Evolutionary conservation across 805 yeast species (phyloP).

Genomic region (Candida gorgasii): DNA sequence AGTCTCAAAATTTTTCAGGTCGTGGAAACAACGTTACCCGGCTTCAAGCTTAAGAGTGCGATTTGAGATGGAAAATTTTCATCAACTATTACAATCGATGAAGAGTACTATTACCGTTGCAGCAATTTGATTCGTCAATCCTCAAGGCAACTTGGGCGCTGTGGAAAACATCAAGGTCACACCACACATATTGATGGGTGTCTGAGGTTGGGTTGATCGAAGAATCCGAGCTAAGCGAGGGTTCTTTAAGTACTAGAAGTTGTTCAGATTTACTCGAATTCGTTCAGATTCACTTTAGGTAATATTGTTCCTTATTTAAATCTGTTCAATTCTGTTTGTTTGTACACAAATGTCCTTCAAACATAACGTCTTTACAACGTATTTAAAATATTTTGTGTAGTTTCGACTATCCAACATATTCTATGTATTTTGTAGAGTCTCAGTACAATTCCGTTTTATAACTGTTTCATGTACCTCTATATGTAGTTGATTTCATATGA

Average conservation of each 20-base stretch:
- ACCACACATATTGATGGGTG: slow-evolving; percentile 50
- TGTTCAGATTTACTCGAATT: background rate
- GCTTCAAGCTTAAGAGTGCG: background rate
- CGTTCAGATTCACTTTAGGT: background rate
- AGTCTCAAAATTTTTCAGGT: slow-evolving; percentile 4
- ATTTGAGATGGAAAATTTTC: slow-evolving; percentile 21
- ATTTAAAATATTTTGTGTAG: too few species aligned
- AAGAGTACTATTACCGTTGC: slow-evolving; percentile 48
- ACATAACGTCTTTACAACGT: too few species aligned
- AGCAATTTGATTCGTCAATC: slow-evolving; percentile 19
- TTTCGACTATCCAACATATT: too few species aligned
- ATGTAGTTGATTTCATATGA: too few species aligned
- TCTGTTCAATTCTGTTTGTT: too few species aligned
- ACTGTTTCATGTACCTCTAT: too few species aligned
- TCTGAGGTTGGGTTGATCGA: slow-evolving; percentile 37
- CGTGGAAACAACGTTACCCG: too few species aligned
- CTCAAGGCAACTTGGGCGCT: too few species aligned
- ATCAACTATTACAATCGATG: slow-evolving; percentile 64
- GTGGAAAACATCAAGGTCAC: slow-evolving; percentile 55
- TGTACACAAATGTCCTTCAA: too few species aligned
- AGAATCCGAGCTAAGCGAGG: background rate
- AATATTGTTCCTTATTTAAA: too few species aligned
- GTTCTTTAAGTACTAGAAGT: background rate
- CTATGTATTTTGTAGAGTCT: too few species aligned
- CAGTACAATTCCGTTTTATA: too few species aligned